These are phyloP conservation scores for Polytrichum commune DNA, from an alignment of 225 moss, liverwort and hornwort genomes.

Conservation along the genomic window DNA sequence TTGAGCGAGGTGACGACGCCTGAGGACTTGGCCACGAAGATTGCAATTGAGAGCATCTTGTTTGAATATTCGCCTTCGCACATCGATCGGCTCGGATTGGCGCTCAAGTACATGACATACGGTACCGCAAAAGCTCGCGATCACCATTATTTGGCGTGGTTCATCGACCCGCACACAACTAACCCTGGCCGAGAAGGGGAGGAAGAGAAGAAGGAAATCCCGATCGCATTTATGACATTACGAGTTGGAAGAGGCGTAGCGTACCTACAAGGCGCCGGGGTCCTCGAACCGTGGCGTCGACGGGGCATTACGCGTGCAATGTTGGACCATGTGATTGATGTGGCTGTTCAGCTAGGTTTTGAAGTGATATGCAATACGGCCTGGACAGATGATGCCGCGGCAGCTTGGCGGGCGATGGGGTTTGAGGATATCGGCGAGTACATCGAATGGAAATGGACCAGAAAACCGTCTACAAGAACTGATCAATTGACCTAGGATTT, in stretches of 20 bases:
- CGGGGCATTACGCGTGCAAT: conserved; percentile 1
- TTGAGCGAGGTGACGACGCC: not conserved
- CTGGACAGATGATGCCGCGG: conserved; percentile 2
- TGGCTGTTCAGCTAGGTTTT: not conserved
- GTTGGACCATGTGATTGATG: conserved; percentile 1
- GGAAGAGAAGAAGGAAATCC: not conserved
- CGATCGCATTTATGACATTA: not conserved
- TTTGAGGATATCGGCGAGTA: not conserved
- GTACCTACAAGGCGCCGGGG: conserved; percentile 2
- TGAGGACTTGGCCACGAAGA: not conserved
- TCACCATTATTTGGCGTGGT: conserved; percentile 3
- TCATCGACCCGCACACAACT: not conserved
- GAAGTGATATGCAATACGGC: conserved; percentile 1
- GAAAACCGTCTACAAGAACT: not conserved
- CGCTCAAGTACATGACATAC: conserved; percentile 1
- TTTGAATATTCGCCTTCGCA: not conserved
- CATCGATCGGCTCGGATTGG: not conserved
- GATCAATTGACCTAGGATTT: too few species aligned
- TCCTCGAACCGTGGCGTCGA: conserved; percentile 2
- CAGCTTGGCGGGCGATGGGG: conserved; percentile 2
- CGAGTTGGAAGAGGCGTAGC: conserved; percentile 3
- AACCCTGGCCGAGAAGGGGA: not conserved
- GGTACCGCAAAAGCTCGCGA: conserved; percentile 1
- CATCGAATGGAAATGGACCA: conserved; percentile 1
- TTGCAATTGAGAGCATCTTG: not conserved